Percentiles rank a stretch among this genome's conserved stretches.
These are phyloP conservation scores for Silene vulgaris DNA, from an alignment of 179 eudicot genomes.

Conservation along the genomic window DNA sequence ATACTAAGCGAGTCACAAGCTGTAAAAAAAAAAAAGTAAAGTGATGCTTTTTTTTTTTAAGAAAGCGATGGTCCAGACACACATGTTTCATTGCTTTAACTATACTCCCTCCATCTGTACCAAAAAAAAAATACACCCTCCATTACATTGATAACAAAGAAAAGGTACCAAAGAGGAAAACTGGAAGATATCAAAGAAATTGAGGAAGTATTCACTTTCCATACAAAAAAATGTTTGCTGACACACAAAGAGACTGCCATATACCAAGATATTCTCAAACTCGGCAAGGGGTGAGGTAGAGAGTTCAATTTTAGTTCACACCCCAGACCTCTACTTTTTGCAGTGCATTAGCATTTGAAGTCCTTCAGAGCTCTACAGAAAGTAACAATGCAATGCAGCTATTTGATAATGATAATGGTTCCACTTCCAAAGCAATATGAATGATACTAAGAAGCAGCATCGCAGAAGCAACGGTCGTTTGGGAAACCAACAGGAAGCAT, in stretches of 20 bases:
- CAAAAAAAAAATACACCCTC: background rate
- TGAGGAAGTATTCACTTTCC: too few relatives aligned
- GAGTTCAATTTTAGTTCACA: background rate
- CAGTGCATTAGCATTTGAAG: background rate
- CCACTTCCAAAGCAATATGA: too few relatives aligned
- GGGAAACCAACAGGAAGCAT: too few relatives aligned
- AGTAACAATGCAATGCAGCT: too few relatives aligned
- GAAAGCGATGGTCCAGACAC: background rate
- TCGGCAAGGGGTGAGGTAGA: background rate
- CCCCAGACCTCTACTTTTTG: background rate
- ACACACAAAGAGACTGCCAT: constrained; percentile 12
- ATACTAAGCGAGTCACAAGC: constrained; percentile 95
- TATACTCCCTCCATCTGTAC: background rate
- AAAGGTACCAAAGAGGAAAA: too few relatives aligned
- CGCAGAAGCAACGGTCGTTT: too few relatives aligned
- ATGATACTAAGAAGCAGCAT: too few relatives aligned
- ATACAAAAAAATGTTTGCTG: background rate
- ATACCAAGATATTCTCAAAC: constrained; percentile 1
- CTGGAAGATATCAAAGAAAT: too few relatives aligned
- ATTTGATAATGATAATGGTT: too few relatives aligned
- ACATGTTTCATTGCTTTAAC: background rate
- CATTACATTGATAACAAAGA: too few relatives aligned
- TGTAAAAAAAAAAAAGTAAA: constrained; percentile 34
- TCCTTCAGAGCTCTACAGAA: too few relatives aligned
- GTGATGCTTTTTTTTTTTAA: background rate